These are phyloP conservation scores for Combretum micranthum DNA, from an alignment of 345 rosid species.

Conservation along the genomic window DNA sequence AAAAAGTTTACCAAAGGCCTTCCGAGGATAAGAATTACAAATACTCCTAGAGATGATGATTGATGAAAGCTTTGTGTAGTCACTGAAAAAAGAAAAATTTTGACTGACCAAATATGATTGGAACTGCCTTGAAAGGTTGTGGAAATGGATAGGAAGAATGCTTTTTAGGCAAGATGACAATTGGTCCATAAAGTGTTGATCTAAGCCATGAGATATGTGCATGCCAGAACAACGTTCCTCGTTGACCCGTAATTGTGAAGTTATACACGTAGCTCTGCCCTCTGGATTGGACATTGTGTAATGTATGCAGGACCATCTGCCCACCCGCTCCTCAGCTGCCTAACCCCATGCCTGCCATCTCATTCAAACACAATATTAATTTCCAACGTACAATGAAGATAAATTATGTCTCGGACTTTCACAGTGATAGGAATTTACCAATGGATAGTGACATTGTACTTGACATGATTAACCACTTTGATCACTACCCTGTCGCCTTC, in stretches of 20 bases:
- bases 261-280: conserved; percentile 38
- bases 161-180: conserved; percentile 41
- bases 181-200: conserved; percentile 37
- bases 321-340: conserved; percentile 48
- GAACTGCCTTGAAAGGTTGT: conserved; percentile 36
- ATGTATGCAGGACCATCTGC: conserved; percentile 54
- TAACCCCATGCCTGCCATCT: conserved; percentile 33
- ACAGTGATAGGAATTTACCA: conserved; percentile 31
- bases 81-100: not conserved
- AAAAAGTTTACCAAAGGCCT: not conserved
- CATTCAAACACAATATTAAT: not conserved
- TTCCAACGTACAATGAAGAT: too few relatives aligned
- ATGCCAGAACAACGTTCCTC: conserved; percentile 56
- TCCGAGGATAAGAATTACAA: too few relatives aligned
- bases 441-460: conserved; percentile 57
- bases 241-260: conserved; percentile 41
- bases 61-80: too few relatives aligned
- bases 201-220: conserved; percentile 50
- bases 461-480: conserved; percentile 61
- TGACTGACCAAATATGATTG: conserved; percentile 36
- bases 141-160: conserved; percentile 39
- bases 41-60: too few relatives aligned
- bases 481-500: conserved; percentile 66
- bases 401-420: too few relatives aligned
- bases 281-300: conserved; percentile 50